A percentile compares a stretch with the other conserved stretches of the same genome.
Conservation (phyloP, 2,329 filamentous ascomycete genomes). For the Ophiostoma ulmi region DNA sequence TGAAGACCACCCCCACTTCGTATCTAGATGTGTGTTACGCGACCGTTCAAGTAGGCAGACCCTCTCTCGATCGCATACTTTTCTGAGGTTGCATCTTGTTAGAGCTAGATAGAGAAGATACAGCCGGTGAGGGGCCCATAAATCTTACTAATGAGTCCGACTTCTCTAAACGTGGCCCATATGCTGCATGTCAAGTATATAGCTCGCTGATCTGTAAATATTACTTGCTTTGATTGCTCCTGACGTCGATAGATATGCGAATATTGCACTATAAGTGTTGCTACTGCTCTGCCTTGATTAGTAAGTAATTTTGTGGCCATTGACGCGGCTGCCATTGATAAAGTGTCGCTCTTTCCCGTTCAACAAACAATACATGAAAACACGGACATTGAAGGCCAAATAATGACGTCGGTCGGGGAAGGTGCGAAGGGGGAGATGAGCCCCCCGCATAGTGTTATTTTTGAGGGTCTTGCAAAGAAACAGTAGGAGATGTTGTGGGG, state of each 20-base stretch:
- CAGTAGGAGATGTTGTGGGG: background rate
- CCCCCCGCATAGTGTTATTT: constrained; percentile 7
- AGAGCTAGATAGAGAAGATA: background rate
- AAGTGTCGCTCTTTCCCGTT: background rate
- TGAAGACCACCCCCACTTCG: background rate
- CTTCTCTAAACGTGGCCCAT: background rate
- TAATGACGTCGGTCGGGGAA: constrained; percentile 4
- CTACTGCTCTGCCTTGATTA: background rate
- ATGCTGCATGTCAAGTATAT: background rate
- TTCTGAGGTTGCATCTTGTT: too few relatives aligned
- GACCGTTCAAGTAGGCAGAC: background rate
- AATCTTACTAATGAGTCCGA: background rate
- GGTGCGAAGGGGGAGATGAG: background rate
- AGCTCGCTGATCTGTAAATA: background rate
- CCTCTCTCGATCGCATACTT: background rate
- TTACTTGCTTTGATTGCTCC: background rate
- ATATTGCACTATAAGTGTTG: background rate
- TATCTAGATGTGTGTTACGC: background rate
- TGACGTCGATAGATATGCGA: background rate
- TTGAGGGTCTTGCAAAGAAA: background rate
- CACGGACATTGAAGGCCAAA: background rate
- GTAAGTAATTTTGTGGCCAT: background rate
- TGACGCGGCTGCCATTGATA: background rate
- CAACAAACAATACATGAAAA: background rate
- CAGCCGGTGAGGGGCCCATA: background rate